These are phyloP conservation scores for Nelumbo lutea DNA, from an alignment of 164 flowering plant species.

Conservation along the genomic window DNA sequence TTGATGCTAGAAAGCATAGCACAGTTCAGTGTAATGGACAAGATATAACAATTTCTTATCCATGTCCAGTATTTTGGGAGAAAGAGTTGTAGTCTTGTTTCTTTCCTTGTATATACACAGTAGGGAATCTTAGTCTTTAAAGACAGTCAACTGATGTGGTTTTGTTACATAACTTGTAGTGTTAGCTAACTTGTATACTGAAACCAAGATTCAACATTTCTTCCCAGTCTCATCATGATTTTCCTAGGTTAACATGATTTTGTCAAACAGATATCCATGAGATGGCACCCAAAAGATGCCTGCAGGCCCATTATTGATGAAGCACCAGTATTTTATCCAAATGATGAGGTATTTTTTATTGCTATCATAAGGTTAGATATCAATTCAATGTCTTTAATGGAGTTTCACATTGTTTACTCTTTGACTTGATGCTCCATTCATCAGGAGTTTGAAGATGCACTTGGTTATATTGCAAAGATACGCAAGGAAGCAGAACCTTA, in stretches of 20 bases:
- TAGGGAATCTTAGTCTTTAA: no score
- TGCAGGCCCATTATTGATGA: conserved; percentile 69
- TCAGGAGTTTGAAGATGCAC: conserved; percentile 82
- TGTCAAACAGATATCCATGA: conserved; percentile 44
- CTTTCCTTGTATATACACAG: no score
- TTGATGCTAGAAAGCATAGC: no score
- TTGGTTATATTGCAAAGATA: conserved; percentile 62
- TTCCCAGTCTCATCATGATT: no score
- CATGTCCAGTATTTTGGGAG: no score
- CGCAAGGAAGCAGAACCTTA: conserved; percentile 56
- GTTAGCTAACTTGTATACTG: no score
- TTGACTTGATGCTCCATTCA: conserved; percentile 1
- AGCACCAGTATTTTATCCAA: conserved; percentile 82
- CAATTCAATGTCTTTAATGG: not conserved
- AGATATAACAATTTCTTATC: no score
- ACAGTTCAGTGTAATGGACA: no score
- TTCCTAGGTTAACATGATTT: not conserved
- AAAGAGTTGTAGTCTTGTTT: no score
- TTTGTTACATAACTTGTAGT: no score
- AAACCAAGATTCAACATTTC: no score
- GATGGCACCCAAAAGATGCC: conserved; percentile 69
- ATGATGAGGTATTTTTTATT: conserved; percentile 45
- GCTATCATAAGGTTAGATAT: not conserved
- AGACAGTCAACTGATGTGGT: no score
- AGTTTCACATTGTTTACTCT: not conserved